phyloP scores from a whole-genome alignment of 768 basidiomycete genomes.

The Coprinopsis marcescibilis region DNA sequence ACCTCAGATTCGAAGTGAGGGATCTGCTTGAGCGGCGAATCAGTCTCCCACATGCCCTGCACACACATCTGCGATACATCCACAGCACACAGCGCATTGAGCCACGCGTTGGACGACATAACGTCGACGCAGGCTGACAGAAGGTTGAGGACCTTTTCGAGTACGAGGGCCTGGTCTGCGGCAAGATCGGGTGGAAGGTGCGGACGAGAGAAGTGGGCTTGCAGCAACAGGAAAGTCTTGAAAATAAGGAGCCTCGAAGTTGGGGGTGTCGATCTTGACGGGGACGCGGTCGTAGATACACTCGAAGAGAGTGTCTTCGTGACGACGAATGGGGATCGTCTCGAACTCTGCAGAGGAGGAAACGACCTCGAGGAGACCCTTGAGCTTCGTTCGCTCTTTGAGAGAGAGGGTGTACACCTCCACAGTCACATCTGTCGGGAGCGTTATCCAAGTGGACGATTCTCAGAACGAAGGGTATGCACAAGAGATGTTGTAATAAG shows the following conservation, averaged over 20 bases:
- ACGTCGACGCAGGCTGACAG: constrained; percentile 96
- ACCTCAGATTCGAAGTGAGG: constrained; percentile 94
- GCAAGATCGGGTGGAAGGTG: constrained; percentile 90
- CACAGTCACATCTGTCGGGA: constrained; percentile 76
- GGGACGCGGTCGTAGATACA: constrained; percentile 95
- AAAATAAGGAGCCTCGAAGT: constrained; percentile 96
- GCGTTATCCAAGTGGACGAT: constrained; percentile 2
- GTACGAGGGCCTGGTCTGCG: constrained; percentile 82
- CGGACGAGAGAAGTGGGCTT: constrained; percentile 94
- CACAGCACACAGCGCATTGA: constrained; percentile 94
- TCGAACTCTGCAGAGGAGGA: constrained; percentile 98
- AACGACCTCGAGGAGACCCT: constrained; percentile 93
- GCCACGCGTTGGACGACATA: constrained; percentile 94
- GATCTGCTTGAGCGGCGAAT: constrained; percentile 92
- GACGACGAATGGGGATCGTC: constrained; percentile 86
- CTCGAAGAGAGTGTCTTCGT: constrained; percentile 79
- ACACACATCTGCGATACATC: constrained; percentile 98
- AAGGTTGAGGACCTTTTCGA: constrained; percentile 87
- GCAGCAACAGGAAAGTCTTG: constrained; percentile 95
- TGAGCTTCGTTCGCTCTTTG: constrained; percentile 94
- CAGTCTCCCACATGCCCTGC: constrained; percentile 96
- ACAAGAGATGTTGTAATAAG: constrained; percentile 94
- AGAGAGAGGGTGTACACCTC: constrained; percentile 95
- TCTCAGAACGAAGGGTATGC: constrained; percentile 21
- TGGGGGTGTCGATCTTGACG: constrained; percentile 77